Base-by-base conservation (phyloP, 202 grass and related monocot genomes). In the Schoenoplectus tabernaemontani region DNA sequence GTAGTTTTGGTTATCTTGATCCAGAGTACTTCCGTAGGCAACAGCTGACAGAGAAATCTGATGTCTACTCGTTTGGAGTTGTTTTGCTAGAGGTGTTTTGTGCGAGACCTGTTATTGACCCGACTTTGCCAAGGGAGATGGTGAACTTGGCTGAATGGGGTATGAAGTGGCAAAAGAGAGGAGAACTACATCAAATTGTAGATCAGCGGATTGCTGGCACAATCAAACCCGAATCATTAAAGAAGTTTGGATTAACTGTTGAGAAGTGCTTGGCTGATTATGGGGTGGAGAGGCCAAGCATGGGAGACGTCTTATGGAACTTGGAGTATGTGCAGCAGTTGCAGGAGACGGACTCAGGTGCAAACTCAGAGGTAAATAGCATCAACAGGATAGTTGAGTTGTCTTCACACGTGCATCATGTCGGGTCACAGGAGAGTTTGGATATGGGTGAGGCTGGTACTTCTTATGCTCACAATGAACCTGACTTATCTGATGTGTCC, bases 1-100 rank as follows among this genome's bases (percentile, higher is more conserved):
- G 96, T 2, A 98, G 96, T 82, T 98, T 98, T 46, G 96, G 96
- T 9, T 98, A 98, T 82, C 91, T 98, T 16, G 96, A 98, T 76
- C 96, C 96, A 8, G 96, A 98, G 83, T 98, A 98, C 76, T 92
- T 95, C 54, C 74, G 91, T 39, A 92, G 86, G 75, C 91, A 98
- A 77, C 92, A 91, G 50, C 63, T 98, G 59, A 98, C 96, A 2
- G 96, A 95, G 82, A 98, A 98, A 81, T 98, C 96, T 36, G 96
- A 98, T 71, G 96, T 92, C 20, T 98, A 98, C 60, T 98, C 96
- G 5, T 98, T 88, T 8, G 96, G 96, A 39, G 96, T 98, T 34
- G 96, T 98, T 57, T 81, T 98, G 78, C 91, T 98, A 4, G 95
- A 98, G 83, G 95, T 89, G 70, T 82, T 98, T 3, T 95, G 96